These are phyloP conservation scores for Dothideomycetes sp. DNA, from an alignment of 2,329 filamentous ascomycete species.

Conservation along the genomic window DNA sequence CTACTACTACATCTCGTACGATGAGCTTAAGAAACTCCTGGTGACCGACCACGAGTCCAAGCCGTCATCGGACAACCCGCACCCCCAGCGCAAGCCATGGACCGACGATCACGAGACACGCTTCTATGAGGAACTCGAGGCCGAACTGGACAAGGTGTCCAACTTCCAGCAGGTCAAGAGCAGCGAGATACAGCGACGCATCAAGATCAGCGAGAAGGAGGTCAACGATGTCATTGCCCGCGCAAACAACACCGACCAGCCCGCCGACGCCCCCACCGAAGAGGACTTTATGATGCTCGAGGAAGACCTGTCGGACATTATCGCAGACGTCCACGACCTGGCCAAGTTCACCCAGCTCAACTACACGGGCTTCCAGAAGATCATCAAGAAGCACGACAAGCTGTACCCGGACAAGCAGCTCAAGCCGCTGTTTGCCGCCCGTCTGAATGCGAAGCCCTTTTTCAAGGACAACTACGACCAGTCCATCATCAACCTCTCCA, in stretches of 20 bases:
- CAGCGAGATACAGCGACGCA: conserved; percentile 86
- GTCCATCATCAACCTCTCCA: conserved; percentile 88
- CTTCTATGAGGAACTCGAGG: conserved; percentile 79
- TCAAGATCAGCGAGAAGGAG: conserved; percentile 77
- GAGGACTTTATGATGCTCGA: conserved; percentile 92
- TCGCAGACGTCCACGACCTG: conserved; percentile 94
- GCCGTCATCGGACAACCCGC: conserved; percentile 28
- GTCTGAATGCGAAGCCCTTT: conserved; percentile 91
- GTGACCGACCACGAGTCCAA: conserved; percentile 52
- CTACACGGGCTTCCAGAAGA: conserved; percentile 99
- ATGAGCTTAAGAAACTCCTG: conserved; percentile 78
- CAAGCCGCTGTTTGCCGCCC: conserved; percentile 87
- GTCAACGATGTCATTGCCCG: conserved; percentile 77
- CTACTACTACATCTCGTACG: conserved; percentile 98
- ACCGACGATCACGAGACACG: conserved; percentile 81
- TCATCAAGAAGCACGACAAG: conserved; percentile 89
- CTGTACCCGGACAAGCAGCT: conserved; percentile 63
- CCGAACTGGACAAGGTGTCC: conserved; percentile 93
- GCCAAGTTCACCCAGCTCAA: conserved; percentile 98
- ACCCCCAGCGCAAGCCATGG: conserved; percentile 53
- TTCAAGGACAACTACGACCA: conserved; percentile 99
- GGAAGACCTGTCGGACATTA: conserved; percentile 92
- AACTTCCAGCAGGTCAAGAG: conserved; percentile 96
- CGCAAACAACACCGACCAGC: conserved; percentile 32
- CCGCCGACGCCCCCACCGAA: conserved; percentile 51